Evolutionary conservation across 495 filamentous ascomycete species (phyloP), one percentile per base, ranked within the genome.

Genomic region (Annulohypoxylon stygium): DNA sequence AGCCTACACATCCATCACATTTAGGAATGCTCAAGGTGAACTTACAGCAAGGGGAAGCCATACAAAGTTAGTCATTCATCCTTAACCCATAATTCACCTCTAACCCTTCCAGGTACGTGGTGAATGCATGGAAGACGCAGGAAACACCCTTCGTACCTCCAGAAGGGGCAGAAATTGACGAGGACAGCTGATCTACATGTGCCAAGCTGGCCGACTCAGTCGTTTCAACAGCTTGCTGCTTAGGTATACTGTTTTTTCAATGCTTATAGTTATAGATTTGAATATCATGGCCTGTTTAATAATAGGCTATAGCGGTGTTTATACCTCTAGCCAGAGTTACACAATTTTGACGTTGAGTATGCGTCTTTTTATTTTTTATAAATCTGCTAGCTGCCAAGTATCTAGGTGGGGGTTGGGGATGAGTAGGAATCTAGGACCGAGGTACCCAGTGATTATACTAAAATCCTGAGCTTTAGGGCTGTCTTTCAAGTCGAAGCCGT

Each of bases 21-120:
- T 99, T 79, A 85, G 80, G 30, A 95, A 97, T 74, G 75, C 77
- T n/a, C 88, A 92, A 69, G 90, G 92, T 10, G 87, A 97, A 34
- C 72, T 97, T 25, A 88, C 95, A 41, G 96, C 96, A 2, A 83
- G 95, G 67, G 96, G 96, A 23, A 98, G 95, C 74, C 96, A 99
- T 83, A 98, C 96, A 8, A 99, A 99, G 93, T 97, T 77, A 78
- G 89, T 83, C 33, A 30, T 14, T n/a, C 18, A 45, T 54, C 8
- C 12, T 7, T 36, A 33, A 1, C n/a, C 7, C 12, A 33, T 11
- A 33, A 54, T 14, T 30, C 11, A 25, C 53, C 36, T 18, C 10
- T 51, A 11, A 70, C 34, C 33, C 61, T 0, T 9, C 9, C 36
- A 78, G 76, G 61, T 77, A 77, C 12, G 65, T 79, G 9, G 69